phyloP scores from a whole-genome alignment of 768 basidiomycete species.

The Tephrocybe sp. region DNA sequence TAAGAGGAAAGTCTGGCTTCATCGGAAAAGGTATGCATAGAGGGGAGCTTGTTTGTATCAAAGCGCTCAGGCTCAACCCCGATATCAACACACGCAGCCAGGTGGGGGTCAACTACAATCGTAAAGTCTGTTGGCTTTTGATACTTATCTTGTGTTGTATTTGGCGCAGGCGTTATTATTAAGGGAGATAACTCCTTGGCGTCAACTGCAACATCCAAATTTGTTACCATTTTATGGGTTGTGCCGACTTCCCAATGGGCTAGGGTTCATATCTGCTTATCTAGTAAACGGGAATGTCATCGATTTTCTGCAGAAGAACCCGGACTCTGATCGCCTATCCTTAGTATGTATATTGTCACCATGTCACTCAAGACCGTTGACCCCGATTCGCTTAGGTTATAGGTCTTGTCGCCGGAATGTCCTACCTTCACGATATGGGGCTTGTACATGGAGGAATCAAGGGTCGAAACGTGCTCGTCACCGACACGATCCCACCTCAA shows the following conservation, averaged over 20 bases:
- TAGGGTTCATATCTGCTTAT: conserved; percentile 6
- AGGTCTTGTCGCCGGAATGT: conserved; percentile 9
- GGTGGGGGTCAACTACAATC: not conserved
- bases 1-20: not conserved
- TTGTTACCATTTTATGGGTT: conserved; percentile 1
- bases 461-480: conserved; percentile 1
- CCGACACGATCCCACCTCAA: not conserved
- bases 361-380: not conserved
- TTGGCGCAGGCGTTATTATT: not conserved
- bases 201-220: not conserved
- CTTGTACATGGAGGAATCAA: conserved; percentile 4
- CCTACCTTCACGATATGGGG: conserved; percentile 2
- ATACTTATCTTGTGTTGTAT: not conserved
- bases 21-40: not conserved
- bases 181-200: not conserved
- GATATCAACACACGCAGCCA: not conserved
- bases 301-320: not conserved
- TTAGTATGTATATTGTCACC: not conserved
- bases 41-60: not conserved
- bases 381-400: not conserved
- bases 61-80: not conserved
- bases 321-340: not conserved
- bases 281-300: not conserved
- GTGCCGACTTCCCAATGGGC: not conserved
- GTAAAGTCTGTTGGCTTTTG: not conserved